phyloP scores from a whole-genome alignment of 2,329 filamentous ascomycete species.

The Albifimbria verrucaria region DNA sequence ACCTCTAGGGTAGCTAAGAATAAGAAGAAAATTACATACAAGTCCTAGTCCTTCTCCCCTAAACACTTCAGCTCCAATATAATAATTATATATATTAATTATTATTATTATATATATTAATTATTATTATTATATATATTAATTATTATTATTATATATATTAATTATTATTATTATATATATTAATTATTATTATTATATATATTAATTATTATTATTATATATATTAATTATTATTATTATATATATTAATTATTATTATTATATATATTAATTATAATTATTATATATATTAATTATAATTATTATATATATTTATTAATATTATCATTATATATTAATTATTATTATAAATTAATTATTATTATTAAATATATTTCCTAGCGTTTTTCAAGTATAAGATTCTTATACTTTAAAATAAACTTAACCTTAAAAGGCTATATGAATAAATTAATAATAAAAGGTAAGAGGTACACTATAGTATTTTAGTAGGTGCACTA shows the following conservation, averaged over 20 bases:
- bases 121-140: constrained; percentile 1
- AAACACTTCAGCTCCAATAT: no score
- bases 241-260: neutral
- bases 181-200: neutral
- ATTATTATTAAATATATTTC: no score
- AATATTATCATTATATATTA: no score
- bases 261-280: neutral
- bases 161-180: neutral
- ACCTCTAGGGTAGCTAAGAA: no score
- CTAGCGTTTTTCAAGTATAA: no score
- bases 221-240: neutral
- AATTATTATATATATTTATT: neutral
- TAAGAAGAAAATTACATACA: neutral
- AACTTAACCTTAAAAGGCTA: neutral
- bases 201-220: neutral
- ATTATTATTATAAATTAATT: no score
- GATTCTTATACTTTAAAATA: neutral
- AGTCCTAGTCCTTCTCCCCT: no score
- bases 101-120: neutral
- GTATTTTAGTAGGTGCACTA: no score
- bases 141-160: neutral
- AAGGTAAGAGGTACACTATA: no score
- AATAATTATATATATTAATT: neutral
- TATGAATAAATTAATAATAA: constrained; percentile 4
- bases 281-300: neutral